Evolutionary conservation across 2,329 filamentous ascomycete species (phyloP).

Genomic region (Epicoccum nigrum): DNA sequence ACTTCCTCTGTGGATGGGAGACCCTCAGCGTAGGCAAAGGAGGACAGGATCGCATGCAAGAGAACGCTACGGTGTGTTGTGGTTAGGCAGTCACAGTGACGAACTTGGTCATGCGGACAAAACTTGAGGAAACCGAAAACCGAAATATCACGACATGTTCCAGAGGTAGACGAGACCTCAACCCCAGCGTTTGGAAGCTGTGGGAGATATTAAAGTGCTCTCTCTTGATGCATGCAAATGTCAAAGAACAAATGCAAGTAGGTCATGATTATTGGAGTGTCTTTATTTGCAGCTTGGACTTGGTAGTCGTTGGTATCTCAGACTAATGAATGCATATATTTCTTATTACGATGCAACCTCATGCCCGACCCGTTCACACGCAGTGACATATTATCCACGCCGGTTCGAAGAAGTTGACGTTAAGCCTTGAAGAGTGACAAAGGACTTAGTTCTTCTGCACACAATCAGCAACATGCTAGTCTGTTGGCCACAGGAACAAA

Average conservation of each 20-base stretch:
- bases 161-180: no score
- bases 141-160: not conserved
- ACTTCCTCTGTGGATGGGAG: constrained; percentile 47
- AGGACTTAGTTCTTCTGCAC: not conserved
- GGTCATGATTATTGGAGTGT: no score
- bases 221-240: no score
- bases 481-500: no score
- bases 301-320: no score
- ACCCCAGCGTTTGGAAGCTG: not conserved
- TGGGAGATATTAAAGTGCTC: not conserved
- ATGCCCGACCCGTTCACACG: no score
- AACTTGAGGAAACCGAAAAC: not conserved
- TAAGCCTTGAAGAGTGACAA: no score
- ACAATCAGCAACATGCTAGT: not conserved
- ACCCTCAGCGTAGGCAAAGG: constrained; percentile 33
- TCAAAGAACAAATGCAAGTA: no score
- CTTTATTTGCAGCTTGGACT: no score
- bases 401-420: not conserved
- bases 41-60: constrained; percentile 40
- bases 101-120: not conserved
- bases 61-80: constrained; percentile 45
- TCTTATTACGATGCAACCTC: no score
- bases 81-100: constrained; percentile 23
- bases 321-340: no score
- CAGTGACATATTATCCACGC: no score